phyloP scores from a whole-genome alignment of 192 early-diverging fungal genomes.

The Umbelopsis vinacea region DNA sequence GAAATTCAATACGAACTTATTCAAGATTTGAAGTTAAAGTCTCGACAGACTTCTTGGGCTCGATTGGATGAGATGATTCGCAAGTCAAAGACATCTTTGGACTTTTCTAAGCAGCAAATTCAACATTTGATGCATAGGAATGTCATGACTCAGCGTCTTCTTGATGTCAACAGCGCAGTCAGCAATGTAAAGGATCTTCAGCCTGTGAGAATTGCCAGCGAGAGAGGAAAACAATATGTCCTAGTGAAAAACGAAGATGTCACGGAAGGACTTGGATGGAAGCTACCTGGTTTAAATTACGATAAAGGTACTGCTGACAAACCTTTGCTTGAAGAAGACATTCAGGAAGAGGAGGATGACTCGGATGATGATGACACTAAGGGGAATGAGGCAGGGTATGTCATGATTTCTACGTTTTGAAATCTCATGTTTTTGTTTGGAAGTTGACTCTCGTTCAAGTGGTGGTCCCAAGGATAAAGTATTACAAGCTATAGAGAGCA shows the following conservation, averaged over 20 bases:
- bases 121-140: conserved; percentile 82
- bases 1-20: conserved; percentile 95
- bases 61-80: conserved; percentile 72
- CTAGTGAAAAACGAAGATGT: conserved; percentile 83
- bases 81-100: conserved; percentile 71
- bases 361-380: conserved; percentile 28
- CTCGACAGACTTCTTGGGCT: conserved; percentile 76
- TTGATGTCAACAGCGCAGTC: conserved; percentile 51
- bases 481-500: conserved; percentile 14
- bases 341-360: conserved; percentile 34
- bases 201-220: conserved; percentile 75
- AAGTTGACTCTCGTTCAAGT: background rate
- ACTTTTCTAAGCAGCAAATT: conserved; percentile 94
- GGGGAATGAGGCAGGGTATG: background rate
- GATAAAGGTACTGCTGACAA: conserved; percentile 38
- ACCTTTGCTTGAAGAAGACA: conserved; percentile 34
- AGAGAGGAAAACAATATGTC: conserved; percentile 82
- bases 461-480: conserved; percentile 16
- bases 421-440: no score
- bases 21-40: conserved; percentile 81
- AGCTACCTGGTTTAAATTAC: conserved; percentile 46
- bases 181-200: conserved; percentile 26
- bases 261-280: conserved; percentile 66
- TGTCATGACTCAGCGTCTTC: conserved; percentile 76
- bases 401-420: no score